phyloP scores from a whole-genome alignment of 1,284 basidiomycete species.

The Retiboletus flavoniger region DNA sequence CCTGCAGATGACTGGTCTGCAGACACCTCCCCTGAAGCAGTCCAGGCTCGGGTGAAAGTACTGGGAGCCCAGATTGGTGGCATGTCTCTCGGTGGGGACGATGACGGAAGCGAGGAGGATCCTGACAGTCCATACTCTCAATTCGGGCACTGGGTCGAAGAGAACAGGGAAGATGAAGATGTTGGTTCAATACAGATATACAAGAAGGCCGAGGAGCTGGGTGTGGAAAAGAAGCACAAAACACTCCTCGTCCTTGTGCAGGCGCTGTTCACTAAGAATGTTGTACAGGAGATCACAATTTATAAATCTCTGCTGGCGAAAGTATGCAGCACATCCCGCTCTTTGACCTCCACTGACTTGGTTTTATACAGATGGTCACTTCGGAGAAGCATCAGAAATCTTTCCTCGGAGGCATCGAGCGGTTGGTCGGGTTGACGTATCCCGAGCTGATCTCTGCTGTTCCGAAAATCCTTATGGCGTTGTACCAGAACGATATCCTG shows the following conservation, averaged over 20 bases:
- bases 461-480: slow-evolving; percentile 92
- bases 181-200: slow-evolving; percentile 67
- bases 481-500: slow-evolving; percentile 92
- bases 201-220: slow-evolving; percentile 89
- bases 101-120: slow-evolving; percentile 88
- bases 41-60: slow-evolving; percentile 81
- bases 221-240: slow-evolving; percentile 96
- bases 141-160: slow-evolving; percentile 86
- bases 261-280: slow-evolving; percentile 81
- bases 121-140: slow-evolving; percentile 83
- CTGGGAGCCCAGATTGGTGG: slow-evolving; percentile 63
- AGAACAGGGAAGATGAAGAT: slow-evolving; percentile 60
- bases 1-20: slow-evolving; percentile 85
- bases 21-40: slow-evolving; percentile 90
- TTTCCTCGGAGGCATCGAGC: slow-evolving; percentile 87
- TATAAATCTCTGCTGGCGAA: slow-evolving; percentile 81
- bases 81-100: slow-evolving; percentile 45
- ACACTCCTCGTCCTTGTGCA: slow-evolving; percentile 83
- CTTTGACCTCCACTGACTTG: slow-evolving; percentile 8
- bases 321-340: slow-evolving; percentile 44
- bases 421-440: slow-evolving; percentile 70
- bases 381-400: slow-evolving; percentile 96
- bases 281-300: slow-evolving; percentile 70
- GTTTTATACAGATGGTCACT: slow-evolving; percentile 55
- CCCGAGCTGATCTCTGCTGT: slow-evolving; percentile 67